Percentiles rank a stretch among this genome's conserved stretches.
These are phyloP conservation scores for Penicillium sclerotigenum DNA, from an alignment of 2,329 filamentous ascomycete species.

Conservation along the genomic window DNA sequence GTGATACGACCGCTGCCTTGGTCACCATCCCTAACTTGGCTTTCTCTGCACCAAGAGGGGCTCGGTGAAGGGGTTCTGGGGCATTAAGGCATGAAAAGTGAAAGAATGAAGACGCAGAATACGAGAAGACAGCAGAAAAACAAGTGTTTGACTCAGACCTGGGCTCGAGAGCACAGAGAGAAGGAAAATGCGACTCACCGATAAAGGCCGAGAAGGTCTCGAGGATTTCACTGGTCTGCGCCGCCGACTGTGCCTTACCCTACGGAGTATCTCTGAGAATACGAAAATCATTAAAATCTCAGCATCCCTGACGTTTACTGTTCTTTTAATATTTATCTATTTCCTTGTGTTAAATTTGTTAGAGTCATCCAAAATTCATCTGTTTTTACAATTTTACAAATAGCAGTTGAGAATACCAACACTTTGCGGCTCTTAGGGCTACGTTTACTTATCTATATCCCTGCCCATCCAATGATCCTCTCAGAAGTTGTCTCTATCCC, in stretches of 20 bases:
- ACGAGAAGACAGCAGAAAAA: neutral
- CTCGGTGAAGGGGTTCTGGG: neutral
- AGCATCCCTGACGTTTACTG: neutral
- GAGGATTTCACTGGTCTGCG: conserved; percentile 24
- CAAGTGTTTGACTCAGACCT: neutral
- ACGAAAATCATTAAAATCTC: neutral
- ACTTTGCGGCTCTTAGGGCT: neutral
- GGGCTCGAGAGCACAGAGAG: neutral
- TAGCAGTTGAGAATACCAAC: neutral
- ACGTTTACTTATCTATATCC: neutral
- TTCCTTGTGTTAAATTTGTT: neutral
- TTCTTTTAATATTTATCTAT: neutral
- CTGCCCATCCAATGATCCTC: neutral
- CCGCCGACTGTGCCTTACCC: conserved; percentile 20
- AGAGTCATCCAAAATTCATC: neutral
- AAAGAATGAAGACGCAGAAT: neutral
- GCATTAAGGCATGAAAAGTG: conserved; percentile 16
- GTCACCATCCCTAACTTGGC: conserved; percentile 34
- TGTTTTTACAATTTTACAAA: too few species aligned
- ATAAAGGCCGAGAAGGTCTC: conserved; percentile 14
- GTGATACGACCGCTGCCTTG: conserved; percentile 27
- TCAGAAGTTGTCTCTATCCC: neutral
- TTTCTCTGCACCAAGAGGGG: conserved; percentile 19
- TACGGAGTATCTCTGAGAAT: conserved; percentile 11
- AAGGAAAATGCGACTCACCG: conserved; percentile 15